These are phyloP conservation scores for Trichoderma cornu-damae DNA, from an alignment of 2,329 filamentous ascomycete species.

Conservation along the genomic window DNA sequence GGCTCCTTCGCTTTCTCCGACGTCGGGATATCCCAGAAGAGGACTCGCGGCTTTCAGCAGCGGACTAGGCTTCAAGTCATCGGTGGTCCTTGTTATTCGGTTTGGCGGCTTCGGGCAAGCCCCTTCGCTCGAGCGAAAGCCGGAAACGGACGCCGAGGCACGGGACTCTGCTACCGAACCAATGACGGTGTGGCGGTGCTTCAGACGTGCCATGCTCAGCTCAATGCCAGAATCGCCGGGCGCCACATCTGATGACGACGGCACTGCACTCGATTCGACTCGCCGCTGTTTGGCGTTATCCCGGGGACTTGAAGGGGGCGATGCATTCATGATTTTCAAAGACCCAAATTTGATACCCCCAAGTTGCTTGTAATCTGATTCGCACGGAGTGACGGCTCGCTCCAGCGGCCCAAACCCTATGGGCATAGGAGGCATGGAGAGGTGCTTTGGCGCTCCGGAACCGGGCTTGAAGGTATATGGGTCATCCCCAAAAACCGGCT, in stretches of 20 bases:
- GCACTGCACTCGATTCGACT: not conserved
- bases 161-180: not conserved
- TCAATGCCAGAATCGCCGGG: not conserved
- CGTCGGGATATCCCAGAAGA: not conserved
- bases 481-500: slow-evolving; percentile 25
- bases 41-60: slow-evolving; percentile 1
- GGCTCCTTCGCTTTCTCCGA: not conserved
- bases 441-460: slow-evolving; percentile 24
- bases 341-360: slow-evolving; percentile 60
- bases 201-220: slow-evolving; percentile 3
- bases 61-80: slow-evolving; percentile 6
- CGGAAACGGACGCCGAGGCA: slow-evolving; percentile 15
- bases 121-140: not conserved
- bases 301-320: slow-evolving; percentile 41
- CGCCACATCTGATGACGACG: not conserved
- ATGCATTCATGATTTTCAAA: slow-evolving; percentile 57
- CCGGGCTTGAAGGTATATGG: not conserved
- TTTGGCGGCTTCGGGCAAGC: not conserved
- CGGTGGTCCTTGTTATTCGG: not conserved
- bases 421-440: slow-evolving; percentile 32
- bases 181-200: not conserved
- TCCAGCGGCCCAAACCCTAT: slow-evolving; percentile 21
- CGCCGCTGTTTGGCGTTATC: not conserved
- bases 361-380: slow-evolving; percentile 54
- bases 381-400: slow-evolving; percentile 40